phyloP scores from a whole-genome alignment of 2,329 filamentous ascomycete species.

The Stylonectria norvegica region DNA sequence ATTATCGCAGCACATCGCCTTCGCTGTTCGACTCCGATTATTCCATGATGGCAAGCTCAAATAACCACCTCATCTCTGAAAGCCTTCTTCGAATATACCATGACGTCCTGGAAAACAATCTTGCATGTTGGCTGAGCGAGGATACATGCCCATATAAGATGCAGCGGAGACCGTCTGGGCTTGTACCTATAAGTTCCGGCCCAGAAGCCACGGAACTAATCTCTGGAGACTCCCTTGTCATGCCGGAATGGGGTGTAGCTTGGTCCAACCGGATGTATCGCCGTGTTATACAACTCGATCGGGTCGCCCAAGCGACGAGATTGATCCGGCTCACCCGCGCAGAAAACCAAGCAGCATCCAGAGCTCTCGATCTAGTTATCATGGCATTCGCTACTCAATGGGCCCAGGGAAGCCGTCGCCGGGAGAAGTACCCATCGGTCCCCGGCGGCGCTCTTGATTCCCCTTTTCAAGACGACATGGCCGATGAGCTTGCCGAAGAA shows the following conservation, averaged over 20 bases:
- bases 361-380: constrained; percentile 44
- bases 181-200: not conserved
- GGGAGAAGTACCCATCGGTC: constrained; percentile 13
- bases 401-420: constrained; percentile 36
- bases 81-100: constrained; percentile 48
- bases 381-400: constrained; percentile 52
- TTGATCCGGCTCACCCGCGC: constrained; percentile 36
- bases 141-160: constrained; percentile 47
- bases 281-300: constrained; percentile 45
- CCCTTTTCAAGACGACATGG: constrained; percentile 1
- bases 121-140: constrained; percentile 52
- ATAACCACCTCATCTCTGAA: constrained; percentile 39
- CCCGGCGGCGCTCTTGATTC: not conserved
- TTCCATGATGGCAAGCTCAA: constrained; percentile 26
- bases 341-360: constrained; percentile 39
- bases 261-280: constrained; percentile 48
- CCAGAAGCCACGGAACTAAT: not conserved
- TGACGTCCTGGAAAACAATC: constrained; percentile 49
- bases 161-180: constrained; percentile 12
- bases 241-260: constrained; percentile 35
- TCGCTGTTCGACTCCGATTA: constrained; percentile 15
- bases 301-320: constrained; percentile 35
- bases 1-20: not conserved
- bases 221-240: constrained; percentile 15
- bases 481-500: constrained; percentile 24